Evolutionary conservation across 2,329 filamentous ascomycete species (phyloP), one percentile per base, ranked within the genome.

Genomic region (Pseudogymnoascus sp.): DNA sequence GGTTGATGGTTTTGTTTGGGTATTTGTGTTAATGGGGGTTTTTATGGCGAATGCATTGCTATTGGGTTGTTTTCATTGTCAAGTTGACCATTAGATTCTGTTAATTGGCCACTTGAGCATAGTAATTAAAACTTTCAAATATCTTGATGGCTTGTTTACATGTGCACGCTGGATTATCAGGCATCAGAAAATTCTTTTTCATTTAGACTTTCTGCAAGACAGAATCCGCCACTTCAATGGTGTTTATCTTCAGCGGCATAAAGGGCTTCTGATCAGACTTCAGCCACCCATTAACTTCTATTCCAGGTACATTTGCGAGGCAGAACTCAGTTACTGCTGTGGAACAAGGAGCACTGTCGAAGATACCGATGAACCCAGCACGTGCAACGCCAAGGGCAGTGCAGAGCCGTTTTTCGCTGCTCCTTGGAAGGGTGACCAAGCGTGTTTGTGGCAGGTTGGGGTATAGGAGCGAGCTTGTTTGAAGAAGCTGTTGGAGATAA

Each of bases 311-410:
- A 61, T 77, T 74, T 36, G 78, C 74, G 31, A 77, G 72, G 1
- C 84, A 78, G 66, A 84, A 82, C 3, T 84, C 78, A 24, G 86
- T 70, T 8, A 91, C 70, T 1, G 81, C 77, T 58, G 78, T 78
- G 0, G 82, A 78, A 41, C 82, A 79, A 0, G 85, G 84, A 0
- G 86, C 84, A 37, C 75, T 79, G 5, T 76, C 75, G 17, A 77
- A 72, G 5, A 91, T 71, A 0, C 81, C 88, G 33, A 91, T 74
- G 21, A 85, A 84, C 1, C 86, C 88, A 0, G 85, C 84, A 35
- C 85, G 79, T 0, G 85, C 83, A 8, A 90, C 77, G 1, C 82
- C 82, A 3, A 90, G 75, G 17, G 78, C 78, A 31, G 74, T 71
- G 57, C 81, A 81, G 13, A 91, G 73, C 10, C 79, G 79, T 13